Percentiles rank a stretch among this genome's conserved stretches.
These are phyloP conservation scores for Citrus glauca DNA, from an alignment of 345 rosid species.

Conservation along the genomic window DNA sequence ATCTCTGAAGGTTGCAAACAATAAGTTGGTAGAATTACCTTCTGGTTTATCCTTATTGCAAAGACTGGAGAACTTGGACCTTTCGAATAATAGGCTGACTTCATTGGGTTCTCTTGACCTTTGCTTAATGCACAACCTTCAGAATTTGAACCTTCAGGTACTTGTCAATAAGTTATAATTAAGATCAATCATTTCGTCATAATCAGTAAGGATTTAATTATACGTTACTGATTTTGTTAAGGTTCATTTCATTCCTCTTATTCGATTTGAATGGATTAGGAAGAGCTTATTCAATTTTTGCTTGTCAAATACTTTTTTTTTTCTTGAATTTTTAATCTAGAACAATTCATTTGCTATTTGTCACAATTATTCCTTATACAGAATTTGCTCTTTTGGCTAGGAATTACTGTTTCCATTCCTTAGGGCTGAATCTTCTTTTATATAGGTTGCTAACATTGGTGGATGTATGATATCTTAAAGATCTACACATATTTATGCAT, in stretches of 20 bases:
- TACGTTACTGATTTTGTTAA: not conserved
- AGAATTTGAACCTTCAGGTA: constrained; percentile 81
- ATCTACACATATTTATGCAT: not conserved
- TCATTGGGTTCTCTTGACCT: constrained; percentile 73
- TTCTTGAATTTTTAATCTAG: not conserved
- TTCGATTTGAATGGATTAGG: not conserved
- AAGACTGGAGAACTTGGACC: constrained; percentile 72
- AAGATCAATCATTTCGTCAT: not conserved
- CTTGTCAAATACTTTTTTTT: not conserved
- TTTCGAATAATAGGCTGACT: constrained; percentile 77
- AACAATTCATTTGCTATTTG: not conserved
- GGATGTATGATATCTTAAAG: not conserved
- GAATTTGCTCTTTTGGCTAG: not conserved
- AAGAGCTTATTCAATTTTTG: not conserved
- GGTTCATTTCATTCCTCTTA: not conserved
- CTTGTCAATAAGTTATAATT: constrained; percentile 9
- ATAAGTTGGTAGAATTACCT: constrained; percentile 74
- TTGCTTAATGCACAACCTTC: constrained; percentile 64
- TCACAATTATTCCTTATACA: not conserved
- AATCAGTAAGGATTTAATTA: not conserved
- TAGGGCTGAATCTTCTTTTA: not conserved
- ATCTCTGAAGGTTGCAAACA: constrained; percentile 74
- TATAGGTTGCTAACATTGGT: not conserved
- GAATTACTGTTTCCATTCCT: not conserved
- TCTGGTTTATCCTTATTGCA: constrained; percentile 56